A percentile compares a stretch with the other conserved stretches of the same genome.
Evolutionary conservation across 768 basidiomycete species (phyloP).

Genomic region (Termitomyces bulborhizus): DNA sequence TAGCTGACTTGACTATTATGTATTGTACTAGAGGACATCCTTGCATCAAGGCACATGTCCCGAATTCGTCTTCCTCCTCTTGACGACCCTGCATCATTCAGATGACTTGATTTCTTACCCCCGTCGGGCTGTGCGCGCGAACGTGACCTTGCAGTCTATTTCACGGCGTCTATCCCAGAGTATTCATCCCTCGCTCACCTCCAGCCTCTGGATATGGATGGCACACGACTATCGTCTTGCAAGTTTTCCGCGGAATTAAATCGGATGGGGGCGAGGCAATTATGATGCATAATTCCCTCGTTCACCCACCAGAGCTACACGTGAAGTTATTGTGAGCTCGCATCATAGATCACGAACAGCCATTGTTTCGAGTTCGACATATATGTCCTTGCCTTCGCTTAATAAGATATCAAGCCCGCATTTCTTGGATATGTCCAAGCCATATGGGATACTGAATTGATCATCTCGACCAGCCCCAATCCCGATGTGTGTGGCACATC

Average conservation of each 20-base stretch:
- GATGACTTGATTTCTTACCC: conserved; percentile 1
- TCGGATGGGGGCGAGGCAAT: background rate
- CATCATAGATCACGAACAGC: background rate
- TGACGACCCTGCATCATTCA: conserved; percentile 6
- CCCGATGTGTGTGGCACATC: background rate
- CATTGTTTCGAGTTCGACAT: background rate
- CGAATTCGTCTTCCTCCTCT: background rate
- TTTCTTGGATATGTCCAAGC: background rate
- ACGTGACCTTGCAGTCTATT: background rate
- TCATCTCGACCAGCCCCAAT: background rate
- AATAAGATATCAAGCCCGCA: background rate
- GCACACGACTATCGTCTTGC: background rate
- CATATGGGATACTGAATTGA: background rate
- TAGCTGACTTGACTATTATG: background rate
- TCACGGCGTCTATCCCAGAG: background rate
- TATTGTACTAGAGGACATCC: background rate
- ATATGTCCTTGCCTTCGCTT: background rate
- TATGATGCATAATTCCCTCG: background rate
- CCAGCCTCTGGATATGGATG: background rate
- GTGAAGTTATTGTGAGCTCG: background rate
- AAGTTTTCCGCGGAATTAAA: background rate
- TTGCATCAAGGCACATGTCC: conserved; percentile 3
- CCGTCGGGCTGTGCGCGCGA: conserved; percentile 4
- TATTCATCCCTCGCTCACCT: background rate
- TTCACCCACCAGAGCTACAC: background rate